Evolutionary conservation across 2,329 filamentous ascomycete genomes (phyloP), one percentile per base, ranked within the genome.

Genomic region (Penicillium sp.): DNA sequence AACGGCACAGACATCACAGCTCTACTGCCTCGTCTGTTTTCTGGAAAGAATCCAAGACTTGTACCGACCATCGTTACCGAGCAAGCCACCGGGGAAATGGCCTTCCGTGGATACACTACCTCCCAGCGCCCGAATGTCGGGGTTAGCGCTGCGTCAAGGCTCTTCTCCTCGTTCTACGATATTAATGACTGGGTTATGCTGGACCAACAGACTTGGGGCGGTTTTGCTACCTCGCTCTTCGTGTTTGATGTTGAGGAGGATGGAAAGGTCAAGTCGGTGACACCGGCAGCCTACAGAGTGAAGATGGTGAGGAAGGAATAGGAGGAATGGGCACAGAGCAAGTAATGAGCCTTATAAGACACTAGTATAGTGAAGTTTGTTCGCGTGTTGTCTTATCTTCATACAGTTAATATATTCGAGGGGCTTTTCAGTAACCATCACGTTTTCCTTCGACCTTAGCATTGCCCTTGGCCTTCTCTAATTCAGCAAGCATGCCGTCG

Each of bases 401-500:
- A 51, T 18, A 40, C 42, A 7, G 16, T 34, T 14, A 39, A 34
- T 32, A 19, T 7, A n/a, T 27, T 23, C 9, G 2, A 5, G 26
- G 14, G 10, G n/a, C 4, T 8, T n/a, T 30, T 27, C 39, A 63
- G 18, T 63, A 62, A 13, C 61, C 61, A 14, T 52, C 58, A 14
- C 58, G 32, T 42, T 59, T 56, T 3, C 18, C 45, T 18, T 45
- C 40, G 3, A 45, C 51, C 29, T 42, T 47, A 19, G 35, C 42
- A 10, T 52, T 39, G 2, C 71, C 71, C 32, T 61, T 69, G 10
- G 72, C 71, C 1, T 63, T 56, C 32, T 62, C 62, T 30, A 75
- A 54, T 30, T 73, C 65, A 23, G 63, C 61, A 27, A 65, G 53
- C 69, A 75, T 74, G 3, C 61, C 67, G 11, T 65, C 60, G 26